These are phyloP conservation scores for Aureobasidium melanogenum DNA, from an alignment of 2,329 filamentous ascomycete species.

Conservation along the genomic window DNA sequence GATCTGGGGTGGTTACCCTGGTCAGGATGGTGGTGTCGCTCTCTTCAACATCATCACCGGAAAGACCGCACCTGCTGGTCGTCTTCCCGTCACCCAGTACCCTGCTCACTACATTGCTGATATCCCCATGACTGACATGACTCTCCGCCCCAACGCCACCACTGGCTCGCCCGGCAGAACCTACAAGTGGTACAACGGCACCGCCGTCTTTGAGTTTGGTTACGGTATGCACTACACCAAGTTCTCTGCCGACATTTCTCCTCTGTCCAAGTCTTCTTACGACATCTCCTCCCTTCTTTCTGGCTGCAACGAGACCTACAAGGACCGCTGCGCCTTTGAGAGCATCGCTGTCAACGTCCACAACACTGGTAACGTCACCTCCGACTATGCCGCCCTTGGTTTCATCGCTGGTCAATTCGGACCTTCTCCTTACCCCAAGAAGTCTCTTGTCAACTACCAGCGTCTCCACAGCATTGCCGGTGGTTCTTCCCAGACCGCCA, in stretches of 20 bases:
- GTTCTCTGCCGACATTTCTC: constrained; percentile 30
- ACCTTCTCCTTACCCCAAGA: constrained; percentile 43
- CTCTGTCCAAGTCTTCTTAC: constrained; percentile 15
- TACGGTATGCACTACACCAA: constrained; percentile 51
- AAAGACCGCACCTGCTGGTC: constrained; percentile 41
- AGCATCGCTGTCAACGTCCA: constrained; percentile 36
- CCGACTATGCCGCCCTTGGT: constrained; percentile 45
- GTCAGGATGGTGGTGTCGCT: constrained; percentile 50
- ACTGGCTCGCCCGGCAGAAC: constrained; percentile 43
- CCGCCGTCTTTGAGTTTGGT: constrained; percentile 46
- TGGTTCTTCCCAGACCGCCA: constrained; percentile 21
- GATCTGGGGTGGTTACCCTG: constrained; percentile 52
- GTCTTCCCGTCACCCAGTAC: constrained; percentile 49
- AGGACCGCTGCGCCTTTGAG: constrained; percentile 37
- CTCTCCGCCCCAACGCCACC: constrained; percentile 37
- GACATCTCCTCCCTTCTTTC: constrained; percentile 30
- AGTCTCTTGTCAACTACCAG: constrained; percentile 44
- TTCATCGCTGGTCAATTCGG: constrained; percentile 43
- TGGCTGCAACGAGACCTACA: constrained; percentile 28
- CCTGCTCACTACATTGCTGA: constrained; percentile 42
- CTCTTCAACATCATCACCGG: constrained; percentile 48
- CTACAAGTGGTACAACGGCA: constrained; percentile 49
- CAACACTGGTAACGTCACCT: constrained; percentile 39
- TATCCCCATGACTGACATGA: constrained; percentile 49
- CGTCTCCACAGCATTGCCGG: constrained; percentile 30